Conservation (phyloP, 768 basidiomycete genomes). For the Suillus placidus region DNA sequence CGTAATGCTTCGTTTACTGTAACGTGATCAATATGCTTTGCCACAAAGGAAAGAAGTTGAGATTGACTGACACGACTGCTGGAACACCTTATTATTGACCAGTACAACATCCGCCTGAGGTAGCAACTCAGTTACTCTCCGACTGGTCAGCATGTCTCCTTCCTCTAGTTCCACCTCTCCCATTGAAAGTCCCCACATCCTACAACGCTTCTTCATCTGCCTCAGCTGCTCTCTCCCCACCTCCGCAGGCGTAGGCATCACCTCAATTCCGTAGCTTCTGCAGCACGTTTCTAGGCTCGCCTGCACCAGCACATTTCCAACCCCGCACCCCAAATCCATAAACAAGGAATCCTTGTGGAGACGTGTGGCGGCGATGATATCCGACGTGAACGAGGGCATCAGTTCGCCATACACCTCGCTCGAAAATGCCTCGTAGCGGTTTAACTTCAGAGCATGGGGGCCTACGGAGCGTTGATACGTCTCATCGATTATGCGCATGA, state of each 20-base stretch:
- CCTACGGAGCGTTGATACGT: conserved; percentile 93
- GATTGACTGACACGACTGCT: conserved; percentile 64
- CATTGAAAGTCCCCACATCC: conserved; percentile 87
- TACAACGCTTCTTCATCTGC: conserved; percentile 75
- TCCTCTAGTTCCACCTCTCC: conserved; percentile 80
- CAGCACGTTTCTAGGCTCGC: conserved; percentile 82
- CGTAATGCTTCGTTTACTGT: conserved; percentile 86
- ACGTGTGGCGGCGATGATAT: conserved; percentile 53
- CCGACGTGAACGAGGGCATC: conserved; percentile 70
- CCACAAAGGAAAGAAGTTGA: conserved; percentile 3
- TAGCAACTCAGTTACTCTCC: conserved; percentile 69
- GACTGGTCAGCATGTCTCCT: conserved; percentile 81
- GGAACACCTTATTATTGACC: conserved; percentile 87
- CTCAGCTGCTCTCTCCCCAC: conserved; percentile 77
- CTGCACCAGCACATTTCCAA: conserved; percentile 83
- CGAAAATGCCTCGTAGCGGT: conserved; percentile 81
- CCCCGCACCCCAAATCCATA: conserved; percentile 84
- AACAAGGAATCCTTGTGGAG: conserved; percentile 64
- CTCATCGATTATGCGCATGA: conserved; percentile 82
- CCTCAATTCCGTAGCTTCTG: conserved; percentile 75
- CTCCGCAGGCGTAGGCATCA: conserved; percentile 75
- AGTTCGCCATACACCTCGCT: conserved; percentile 90
- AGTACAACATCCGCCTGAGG: conserved; percentile 87
- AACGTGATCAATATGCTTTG: conserved; percentile 9
- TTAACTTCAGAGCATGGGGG: conserved; percentile 80